Evolutionary conservation across 2,329 filamentous ascomycete genomes (phyloP), one percentile per base, ranked within the genome.

Genomic region (Colletotrichum sp.): DNA sequence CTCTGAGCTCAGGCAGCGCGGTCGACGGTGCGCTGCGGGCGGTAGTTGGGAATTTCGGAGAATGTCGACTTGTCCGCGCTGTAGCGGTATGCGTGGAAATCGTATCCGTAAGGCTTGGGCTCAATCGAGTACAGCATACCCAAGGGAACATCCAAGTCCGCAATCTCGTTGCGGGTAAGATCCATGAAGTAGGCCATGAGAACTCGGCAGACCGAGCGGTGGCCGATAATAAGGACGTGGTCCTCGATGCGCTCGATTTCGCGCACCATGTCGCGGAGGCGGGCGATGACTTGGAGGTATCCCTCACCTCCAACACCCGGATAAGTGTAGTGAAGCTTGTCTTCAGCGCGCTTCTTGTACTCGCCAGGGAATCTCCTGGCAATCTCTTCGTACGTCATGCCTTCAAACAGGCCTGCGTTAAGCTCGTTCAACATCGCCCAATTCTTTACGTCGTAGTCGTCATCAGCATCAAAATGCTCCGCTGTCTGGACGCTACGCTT

Each of bases 381-480:
- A 80, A 99, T 99, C 80, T 98, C 95, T 3, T 94, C 91, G 84
- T 99, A 99, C 0, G 97, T 99, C 89, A 98, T 92, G 67, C 97
- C 96, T 82, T 99, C 97, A 87, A 98, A 98, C 66, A 92, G 91
- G 16, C 97, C 97, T 0, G 96, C 94, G 80, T 99, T 98, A 65
- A 99, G 92, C 85, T 99, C 97, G 82, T 99, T 98, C 68, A 99
- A 91, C 95, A 98, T 98, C 81, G 96, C 95, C 95, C 96, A 98
- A 80, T 98, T 95, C 87, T 99, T 99, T 80, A 98, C 93, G 79
- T 99, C 97, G 83, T 96, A 98, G 27, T 99, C 96, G 78, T 99
- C 97, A 78, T 99, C 97, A 0, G 88, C 90, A 79, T 98, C 95
- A 83, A 99, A 99, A 83, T 94, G 94, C 78, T 97, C 93, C 0